Base-by-base conservation (phyloP, 148 eudicot species). In the Pharnaceum exiguum region DNA sequence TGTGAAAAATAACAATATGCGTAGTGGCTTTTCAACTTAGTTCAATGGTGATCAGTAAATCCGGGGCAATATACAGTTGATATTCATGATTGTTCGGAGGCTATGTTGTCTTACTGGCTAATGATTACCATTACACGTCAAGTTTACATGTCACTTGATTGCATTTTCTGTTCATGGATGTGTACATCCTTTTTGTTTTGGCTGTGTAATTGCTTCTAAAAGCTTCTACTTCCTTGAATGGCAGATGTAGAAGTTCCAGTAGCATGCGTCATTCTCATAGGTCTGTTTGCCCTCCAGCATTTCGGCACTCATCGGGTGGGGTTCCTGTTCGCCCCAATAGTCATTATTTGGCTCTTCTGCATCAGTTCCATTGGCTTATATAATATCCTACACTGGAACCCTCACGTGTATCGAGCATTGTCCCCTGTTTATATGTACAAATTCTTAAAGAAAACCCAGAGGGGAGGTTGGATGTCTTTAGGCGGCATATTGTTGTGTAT, bases 351-450 rank as follows among this genome's bases (percentile, higher is more conserved):
- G 99, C 95, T 93, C 42, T 44, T 80, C 21, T 89, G 99, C 79
- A 93, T 93, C 51, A 93, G 99, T 33, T 57, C 89, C 36, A 84
- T 93, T 49, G 99, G 99, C 33, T 49, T 89, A 51, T 93, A 89
- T 79, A 93, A 93, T 59, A 86, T 93, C 63, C 11, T 83, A 56
- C 69, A 58, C 57, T 93, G 99, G 99, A 82, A 93, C 45, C 99
- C 99, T 18, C 76, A 69, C 26, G 79, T 93, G 55, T 89, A 79
- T 68, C 68, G 65, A 74, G 99, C 96, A 19, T 80, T 93, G 44
- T 93, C 99, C 36, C 99, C 99, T 28, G 83, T 89, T 75, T 86
- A 89, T 76, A 93, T 93, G 99, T 89, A 81, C 77, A 89, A 76
- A 58, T 93, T 93, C 64, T 57, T 93, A 70, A 93, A 80, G 80